phyloP scores from a whole-genome alignment of 139 green algal genomes.

The Asterochloris sp. region DNA sequence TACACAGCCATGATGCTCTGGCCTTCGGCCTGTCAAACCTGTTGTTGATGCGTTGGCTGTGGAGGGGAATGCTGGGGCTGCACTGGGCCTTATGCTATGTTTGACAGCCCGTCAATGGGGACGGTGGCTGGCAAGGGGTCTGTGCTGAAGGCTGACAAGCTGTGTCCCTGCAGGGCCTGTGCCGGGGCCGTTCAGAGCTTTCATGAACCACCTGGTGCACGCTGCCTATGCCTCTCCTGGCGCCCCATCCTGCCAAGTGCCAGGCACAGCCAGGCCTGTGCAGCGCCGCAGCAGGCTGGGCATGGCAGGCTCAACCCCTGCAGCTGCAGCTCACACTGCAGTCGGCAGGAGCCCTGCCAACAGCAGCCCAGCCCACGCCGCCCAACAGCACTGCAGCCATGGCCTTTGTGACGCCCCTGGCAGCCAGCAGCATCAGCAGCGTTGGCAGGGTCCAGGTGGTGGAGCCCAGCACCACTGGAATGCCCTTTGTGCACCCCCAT shows the following conservation, averaged over 20 bases:
- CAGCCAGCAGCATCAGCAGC: too few species aligned
- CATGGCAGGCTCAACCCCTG: background rate
- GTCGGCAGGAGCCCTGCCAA: background rate
- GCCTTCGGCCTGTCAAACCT: background rate
- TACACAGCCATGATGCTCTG: background rate
- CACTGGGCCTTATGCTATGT: too few species aligned
- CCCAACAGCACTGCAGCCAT: background rate
- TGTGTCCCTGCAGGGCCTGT: background rate
- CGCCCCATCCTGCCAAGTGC: background rate
- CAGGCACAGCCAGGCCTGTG: too few species aligned
- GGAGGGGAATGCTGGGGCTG: background rate
- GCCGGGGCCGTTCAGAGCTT: conserved; percentile 8
- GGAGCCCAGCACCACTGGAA: background rate
- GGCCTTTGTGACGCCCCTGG: background rate
- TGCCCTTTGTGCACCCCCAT: background rate
- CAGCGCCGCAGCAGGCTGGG: too few species aligned
- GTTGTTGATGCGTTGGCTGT: background rate
- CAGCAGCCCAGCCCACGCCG: background rate
- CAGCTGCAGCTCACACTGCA: background rate
- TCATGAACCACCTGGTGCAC: conserved; percentile 10
- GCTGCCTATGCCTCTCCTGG: conserved; percentile 9
- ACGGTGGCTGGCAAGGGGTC: background rate
- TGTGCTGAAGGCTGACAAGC: background rate
- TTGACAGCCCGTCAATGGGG: too few species aligned
- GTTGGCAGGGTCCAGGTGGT: too few species aligned